Base-by-base conservation (phyloP, 352 stramenopile species). In the Phytophthora brassicae region DNA sequence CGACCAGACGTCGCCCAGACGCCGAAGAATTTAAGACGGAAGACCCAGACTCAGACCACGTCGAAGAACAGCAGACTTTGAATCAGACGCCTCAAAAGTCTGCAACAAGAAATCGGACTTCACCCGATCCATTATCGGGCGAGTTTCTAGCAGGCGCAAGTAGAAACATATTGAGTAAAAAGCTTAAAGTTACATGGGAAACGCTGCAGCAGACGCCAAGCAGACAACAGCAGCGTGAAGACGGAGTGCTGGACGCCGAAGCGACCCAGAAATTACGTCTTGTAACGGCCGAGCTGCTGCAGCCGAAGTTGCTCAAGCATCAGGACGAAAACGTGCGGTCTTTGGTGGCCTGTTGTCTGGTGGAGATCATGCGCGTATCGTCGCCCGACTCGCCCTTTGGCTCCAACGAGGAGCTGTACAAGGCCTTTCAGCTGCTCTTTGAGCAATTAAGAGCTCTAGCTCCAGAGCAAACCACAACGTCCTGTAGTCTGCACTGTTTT, bases 301-400 rank as follows among this genome's bases (percentile, higher is more conserved):
- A 88, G 46, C 60, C 79, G 12, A 75, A 70, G 23, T 55, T 89
- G 26, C 39, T 90, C 31, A 54, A 75, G 1, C 69, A 88, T 24
- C 50, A 41, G 7, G 81, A 94, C 38, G 62, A 60, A 39, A 74
- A 81, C 39, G 77, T 90, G 16, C 75, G 73, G 0, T 79, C 84
- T 12, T 66, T 94, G 22, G 74, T 79, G 6, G 81, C 82, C 17
- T 92, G 82, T 42, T 93, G 84, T 35, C 70, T 92, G 14, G 81
- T 75, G n/a, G 85, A 96, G 24, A 49, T 91, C 8, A 43, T 94
- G 48, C 84, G 87, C 4, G 55, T 92, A 13, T 74, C 82, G 31
- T 64, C 80, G 6, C 85, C 85, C 0, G 77, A 89, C 28, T 81
- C 80, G 64, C 79, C 85, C 4, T 92, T 92, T 60, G 61, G 61